phyloP scores from a whole-genome alignment of 2,329 filamentous ascomycete genomes.

The Paecilomyces dactylethromorphus region DNA sequence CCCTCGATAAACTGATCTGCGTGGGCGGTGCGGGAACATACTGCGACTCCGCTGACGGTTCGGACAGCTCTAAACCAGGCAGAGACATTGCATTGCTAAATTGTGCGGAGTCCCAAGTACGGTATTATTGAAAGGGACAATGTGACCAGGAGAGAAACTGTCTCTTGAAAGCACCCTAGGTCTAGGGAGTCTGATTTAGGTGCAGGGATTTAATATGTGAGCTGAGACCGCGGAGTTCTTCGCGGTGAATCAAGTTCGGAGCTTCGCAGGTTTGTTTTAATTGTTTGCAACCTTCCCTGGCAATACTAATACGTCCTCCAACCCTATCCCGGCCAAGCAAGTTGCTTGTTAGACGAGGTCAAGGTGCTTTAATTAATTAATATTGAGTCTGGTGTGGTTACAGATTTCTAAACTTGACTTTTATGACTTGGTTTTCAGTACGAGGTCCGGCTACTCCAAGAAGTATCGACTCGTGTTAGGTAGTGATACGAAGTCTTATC shows the following conservation, averaged over 20 bases:
- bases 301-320: not conserved
- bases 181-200: not conserved
- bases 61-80: constrained; percentile 64
- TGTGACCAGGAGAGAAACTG: not conserved
- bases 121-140: not conserved
- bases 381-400: no score
- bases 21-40: constrained; percentile 32
- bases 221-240: not conserved
- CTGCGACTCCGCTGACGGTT: constrained; percentile 47
- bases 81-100: constrained; percentile 56
- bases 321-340: no score
- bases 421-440: no score
- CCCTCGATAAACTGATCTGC: constrained; percentile 52
- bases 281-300: not conserved
- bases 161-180: not conserved
- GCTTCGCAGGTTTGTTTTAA: not conserved
- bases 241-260: not conserved
- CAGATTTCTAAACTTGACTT: no score
- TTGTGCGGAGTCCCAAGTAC: not conserved
- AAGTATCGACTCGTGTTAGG: no score
- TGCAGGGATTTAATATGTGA: not conserved
- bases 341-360: no score
- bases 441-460: no score
- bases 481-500: no score
- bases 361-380: not conserved